Base-by-base conservation (phyloP, 768 basidiomycete species). In the Russula ochroleuca region DNA sequence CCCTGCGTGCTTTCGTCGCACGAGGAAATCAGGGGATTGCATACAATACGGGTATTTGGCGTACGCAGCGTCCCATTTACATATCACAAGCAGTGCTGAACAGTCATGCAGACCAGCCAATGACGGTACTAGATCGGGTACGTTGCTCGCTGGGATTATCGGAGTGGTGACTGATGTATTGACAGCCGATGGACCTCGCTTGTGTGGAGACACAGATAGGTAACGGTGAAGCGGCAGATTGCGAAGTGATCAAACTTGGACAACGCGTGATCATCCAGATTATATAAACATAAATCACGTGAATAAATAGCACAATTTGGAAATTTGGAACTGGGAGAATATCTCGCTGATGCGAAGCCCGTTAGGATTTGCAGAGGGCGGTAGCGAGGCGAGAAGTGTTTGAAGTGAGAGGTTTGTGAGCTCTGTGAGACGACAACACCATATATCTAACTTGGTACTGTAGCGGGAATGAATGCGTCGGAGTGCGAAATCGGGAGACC, bases 141-240 rank as follows among this genome's bases (percentile, higher is more conserved):
- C 50, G 79, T 73, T 15, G 52, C 57, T 57, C n/a, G 56, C 60
- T 50, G 45, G 33, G 58, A 55, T 41, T 19, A 19, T 15, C 23
- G 28, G 28, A 25, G 51, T 38, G 13, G 8, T 40, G 50, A 62
- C 63, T 58, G 6, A 61, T 5, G 31, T 6, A 55, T 1, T 40
- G 40, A 25, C 71, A 92, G 88, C 73, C 78, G 13, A 81, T 93
- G 75, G 91, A 93, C 69, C 82, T 94, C 67, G 80, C 91, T 10
- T 98, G 96, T 70, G 84, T 98, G 10, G 96, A 98, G 75, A 92
- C 94, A 25, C 95, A 98, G 74, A 86, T 96, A 58, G 94, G 93
- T 7, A 82, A 90, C 62, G 89, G 89, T 1, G 82, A 84, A 55
- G 71, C 71, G 62, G 78, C 83, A 23, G 97, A 99, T 74, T 98